A percentile compares a stretch with the other conserved stretches of the same genome.
These are phyloP conservation scores for Chaetomium cochliodes DNA, from an alignment of 495 filamentous ascomycete genomes.

Conservation along the genomic window DNA sequence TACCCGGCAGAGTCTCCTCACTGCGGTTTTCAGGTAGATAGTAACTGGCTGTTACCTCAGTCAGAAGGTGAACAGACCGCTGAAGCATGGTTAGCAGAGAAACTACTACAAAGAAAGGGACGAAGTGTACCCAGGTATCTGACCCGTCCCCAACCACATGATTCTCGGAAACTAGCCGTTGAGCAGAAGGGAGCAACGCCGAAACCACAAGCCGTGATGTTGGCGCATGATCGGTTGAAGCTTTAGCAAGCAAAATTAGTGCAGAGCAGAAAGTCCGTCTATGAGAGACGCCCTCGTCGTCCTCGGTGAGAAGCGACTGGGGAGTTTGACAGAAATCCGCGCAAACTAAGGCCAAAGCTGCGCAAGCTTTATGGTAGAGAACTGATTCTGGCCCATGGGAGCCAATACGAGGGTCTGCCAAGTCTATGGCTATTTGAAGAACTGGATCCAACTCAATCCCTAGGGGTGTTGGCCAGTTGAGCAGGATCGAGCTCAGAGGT, in stretches of 20 bases:
- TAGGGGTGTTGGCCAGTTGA: conserved; percentile 30
- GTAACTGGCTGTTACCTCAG: conserved; percentile 24
- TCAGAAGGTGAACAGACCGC: conserved; percentile 39
- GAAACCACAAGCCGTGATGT: conserved; percentile 38
- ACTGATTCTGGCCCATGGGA: conserved; percentile 23
- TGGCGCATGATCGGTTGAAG: conserved; percentile 31
- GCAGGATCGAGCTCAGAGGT: conserved; percentile 31
- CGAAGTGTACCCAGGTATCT: conserved; percentile 40
- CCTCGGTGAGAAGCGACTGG: conserved; percentile 23
- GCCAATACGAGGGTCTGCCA: conserved; percentile 24
- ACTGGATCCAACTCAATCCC: conserved; percentile 28
- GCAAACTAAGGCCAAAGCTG: conserved; percentile 35
- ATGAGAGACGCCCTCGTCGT: conserved; percentile 19
- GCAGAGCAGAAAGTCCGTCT: conserved; percentile 31
- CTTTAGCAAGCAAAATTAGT: conserved; percentile 37
- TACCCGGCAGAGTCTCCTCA: conserved; percentile 22
- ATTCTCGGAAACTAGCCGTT: conserved; percentile 30
- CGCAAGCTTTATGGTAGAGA: conserved; percentile 37
- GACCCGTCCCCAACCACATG: conserved; percentile 23
- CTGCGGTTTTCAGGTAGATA: conserved; percentile 17
- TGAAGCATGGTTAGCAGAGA: conserved; percentile 29
- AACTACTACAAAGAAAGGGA: not conserved
- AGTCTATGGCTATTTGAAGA: conserved; percentile 31
- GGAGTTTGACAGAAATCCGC: conserved; percentile 29
- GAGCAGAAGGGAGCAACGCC: conserved; percentile 33